Base-by-base conservation (phyloP, 805 yeast genomes). In the Sporopachydermia lactativora region DNA sequence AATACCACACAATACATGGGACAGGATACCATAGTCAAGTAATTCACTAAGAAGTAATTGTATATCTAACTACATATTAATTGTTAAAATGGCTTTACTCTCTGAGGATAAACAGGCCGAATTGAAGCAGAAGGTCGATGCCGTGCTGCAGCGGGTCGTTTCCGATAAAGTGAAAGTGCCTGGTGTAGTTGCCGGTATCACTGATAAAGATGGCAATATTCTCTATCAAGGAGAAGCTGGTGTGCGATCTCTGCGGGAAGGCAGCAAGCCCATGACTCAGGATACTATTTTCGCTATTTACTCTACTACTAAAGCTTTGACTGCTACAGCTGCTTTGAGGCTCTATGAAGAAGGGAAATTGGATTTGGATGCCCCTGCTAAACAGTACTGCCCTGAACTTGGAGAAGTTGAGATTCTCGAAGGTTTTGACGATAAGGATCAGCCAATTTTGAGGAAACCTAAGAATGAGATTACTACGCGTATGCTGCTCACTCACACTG, bases 401-500 rank as follows among this genome's bases (percentile, higher is more conserved):
- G 45, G 42, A 17, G 47, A 51, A 5, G 3, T 58, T 1, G 52
- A 59, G 42, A 46, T 57, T 1, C 47, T 52, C 13, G 38, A 48
- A 0, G 50, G 47, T 15, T 42, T 45, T 34, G 54, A 50, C 16
- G 54, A 46, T 5, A 39, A 41, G 3, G 59, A 53, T 17, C 54
- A 56, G 8, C 47, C 52, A 2, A 41, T 50, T 11, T 45, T 57
- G 17, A 52, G 37, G 1, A 46, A 50, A 15, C 52, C 52, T 34
- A 59, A 50, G 41, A 52, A 47, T 16, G 47, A 52, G 31, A 55
- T 61, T 41, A 63, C 68, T 5, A 42, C 60, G 31, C 50, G 61
- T 45, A 56, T 52, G 46, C 51, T 64, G 35, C 41, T 63, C 34
- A 47, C 61, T 2, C 68, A 64, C 42, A 62, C 67, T 4, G 54